These are phyloP conservation scores for Tetrapyrgos nigripes DNA, from an alignment of 1,284 basidiomycete species.

Conservation along the genomic window DNA sequence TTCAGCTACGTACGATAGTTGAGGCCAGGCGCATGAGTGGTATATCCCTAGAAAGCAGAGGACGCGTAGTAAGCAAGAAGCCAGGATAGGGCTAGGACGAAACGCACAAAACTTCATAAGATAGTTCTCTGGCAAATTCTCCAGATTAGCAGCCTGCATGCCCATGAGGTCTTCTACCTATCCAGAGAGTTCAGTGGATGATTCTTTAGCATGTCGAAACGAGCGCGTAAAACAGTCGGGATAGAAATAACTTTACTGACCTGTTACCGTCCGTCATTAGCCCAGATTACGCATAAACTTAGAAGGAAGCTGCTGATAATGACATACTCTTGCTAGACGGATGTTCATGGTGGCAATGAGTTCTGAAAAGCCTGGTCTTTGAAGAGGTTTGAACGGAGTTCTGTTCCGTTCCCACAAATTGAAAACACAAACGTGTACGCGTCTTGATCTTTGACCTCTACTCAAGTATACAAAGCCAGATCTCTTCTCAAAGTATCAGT, in stretches of 20 bases:
- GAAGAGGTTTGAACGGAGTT: too few relatives aligned
- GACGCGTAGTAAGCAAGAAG: neutral
- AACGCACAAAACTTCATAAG: slow-evolving; percentile 81
- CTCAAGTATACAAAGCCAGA: too few relatives aligned
- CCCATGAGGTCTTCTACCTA: slow-evolving; percentile 76
- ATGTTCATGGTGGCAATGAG: slow-evolving; percentile 38
- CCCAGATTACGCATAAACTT: neutral
- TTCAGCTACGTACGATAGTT: slow-evolving; percentile 93
- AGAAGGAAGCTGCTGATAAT: slow-evolving; percentile 16
- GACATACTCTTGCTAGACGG: slow-evolving; percentile 35
- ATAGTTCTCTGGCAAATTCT: slow-evolving; percentile 90
- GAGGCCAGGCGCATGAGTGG: slow-evolving; percentile 91
- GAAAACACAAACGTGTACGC: too few relatives aligned
- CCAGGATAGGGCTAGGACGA: neutral
- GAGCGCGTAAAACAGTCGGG: neutral
- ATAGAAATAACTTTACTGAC: slow-evolving; percentile 9
- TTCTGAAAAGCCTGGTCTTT: too few relatives aligned
- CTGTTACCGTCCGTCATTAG: neutral
- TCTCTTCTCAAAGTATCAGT: too few relatives aligned
- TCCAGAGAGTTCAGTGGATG: neutral
- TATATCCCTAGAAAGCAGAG: slow-evolving; percentile 72
- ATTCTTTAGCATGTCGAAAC: neutral
- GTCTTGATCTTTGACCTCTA: too few relatives aligned
- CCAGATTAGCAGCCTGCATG: slow-evolving; percentile 84
- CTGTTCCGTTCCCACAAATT: too few relatives aligned